These are phyloP conservation scores for Musa schizocarpa DNA, from an alignment of 176 grass and related monocot species.

Conservation along the genomic window DNA sequence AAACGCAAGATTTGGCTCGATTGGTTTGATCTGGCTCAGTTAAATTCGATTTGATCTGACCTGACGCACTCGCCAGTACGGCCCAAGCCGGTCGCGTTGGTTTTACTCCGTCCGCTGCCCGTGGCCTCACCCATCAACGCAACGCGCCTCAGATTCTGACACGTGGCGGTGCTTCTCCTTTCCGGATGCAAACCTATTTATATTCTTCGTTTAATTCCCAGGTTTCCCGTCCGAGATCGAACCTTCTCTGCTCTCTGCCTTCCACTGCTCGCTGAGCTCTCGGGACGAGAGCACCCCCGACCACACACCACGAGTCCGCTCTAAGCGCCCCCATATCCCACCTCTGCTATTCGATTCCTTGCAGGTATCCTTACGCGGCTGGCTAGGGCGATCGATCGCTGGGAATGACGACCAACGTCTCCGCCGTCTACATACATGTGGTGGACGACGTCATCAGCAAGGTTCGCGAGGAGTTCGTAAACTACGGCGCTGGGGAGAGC, in stretches of 20 bases:
- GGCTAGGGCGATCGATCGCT: background rate
- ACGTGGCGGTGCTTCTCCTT: constrained; percentile 40
- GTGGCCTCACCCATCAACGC: too few relatives aligned
- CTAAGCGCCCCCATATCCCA: background rate
- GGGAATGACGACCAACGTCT: constrained; percentile 70
- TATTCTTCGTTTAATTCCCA: constrained; percentile 67
- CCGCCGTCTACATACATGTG: constrained; percentile 79
- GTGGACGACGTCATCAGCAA: constrained; percentile 87
- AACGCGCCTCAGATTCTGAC: background rate
- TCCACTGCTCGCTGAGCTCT: background rate
- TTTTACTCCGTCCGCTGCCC: too few relatives aligned
- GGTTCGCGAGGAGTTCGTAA: constrained; percentile 84
- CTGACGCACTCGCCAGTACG: too few relatives aligned
- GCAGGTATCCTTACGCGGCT: background rate
- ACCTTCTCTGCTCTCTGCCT: constrained; percentile 5
- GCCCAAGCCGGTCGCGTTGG: too few relatives aligned
- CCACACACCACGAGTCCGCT: background rate
- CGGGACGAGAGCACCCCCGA: background rate
- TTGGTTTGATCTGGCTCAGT: too few relatives aligned
- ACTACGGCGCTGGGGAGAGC: constrained; percentile 62
- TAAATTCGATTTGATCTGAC: too few relatives aligned
- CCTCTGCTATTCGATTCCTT: constrained; percentile 3
- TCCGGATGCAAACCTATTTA: constrained; percentile 97
- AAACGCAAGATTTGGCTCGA: too few relatives aligned
- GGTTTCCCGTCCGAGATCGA: constrained; percentile 17